Base-by-base conservation (phyloP, 164 flowering plant species). In the Nelumbo lutea region DNA sequence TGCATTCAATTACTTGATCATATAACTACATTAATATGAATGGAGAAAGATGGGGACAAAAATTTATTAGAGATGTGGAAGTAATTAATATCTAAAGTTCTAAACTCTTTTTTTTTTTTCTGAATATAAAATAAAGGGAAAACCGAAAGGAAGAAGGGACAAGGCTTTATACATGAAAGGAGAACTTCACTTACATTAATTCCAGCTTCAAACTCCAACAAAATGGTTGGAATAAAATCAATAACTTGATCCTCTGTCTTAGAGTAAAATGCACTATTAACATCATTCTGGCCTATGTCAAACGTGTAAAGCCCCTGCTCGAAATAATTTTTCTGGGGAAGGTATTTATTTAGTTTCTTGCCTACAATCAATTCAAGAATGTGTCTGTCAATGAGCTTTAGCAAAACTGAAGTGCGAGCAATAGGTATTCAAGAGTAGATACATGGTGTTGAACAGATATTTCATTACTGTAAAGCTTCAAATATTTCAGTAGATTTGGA, bases 261-360 rank as follows among this genome's bases (percentile, higher is more conserved):
- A 71, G 91, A 86, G 60, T 89, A 90, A 74, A 95, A 95, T 62
- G 90, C 94, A 53, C 89, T 90, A 11, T 91, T 94, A 39, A 95
- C 83, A 81, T 95, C 99, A 77, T 27, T 27, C 27, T 27, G 27
- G 27, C 27, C 27, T 27, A 27, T 27, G 27, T 27, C 27, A 27
- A 27, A 92, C 92, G 80, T 92, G 99, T 64, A 97, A 97, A 59
- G 92, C 86, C 83, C 97, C 73, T 82, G 85, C 50, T 41, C 65
- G 66, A 95, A 95, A 64, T 65, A 82, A 40, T 85, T 84, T 75
- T 75, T 75, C 27, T 67, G 64, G 0, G 99, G 99, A 27, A 95
- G 55, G 62, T 79, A 89, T 76, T 83, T 90, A 5, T 72, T 76
- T 55, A 72, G 50, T 64, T 79, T 88, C 69, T 69, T 84, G 27